Conservation (phyloP, 306 rosid genomes). For the Trifolium fragiferum region DNA sequence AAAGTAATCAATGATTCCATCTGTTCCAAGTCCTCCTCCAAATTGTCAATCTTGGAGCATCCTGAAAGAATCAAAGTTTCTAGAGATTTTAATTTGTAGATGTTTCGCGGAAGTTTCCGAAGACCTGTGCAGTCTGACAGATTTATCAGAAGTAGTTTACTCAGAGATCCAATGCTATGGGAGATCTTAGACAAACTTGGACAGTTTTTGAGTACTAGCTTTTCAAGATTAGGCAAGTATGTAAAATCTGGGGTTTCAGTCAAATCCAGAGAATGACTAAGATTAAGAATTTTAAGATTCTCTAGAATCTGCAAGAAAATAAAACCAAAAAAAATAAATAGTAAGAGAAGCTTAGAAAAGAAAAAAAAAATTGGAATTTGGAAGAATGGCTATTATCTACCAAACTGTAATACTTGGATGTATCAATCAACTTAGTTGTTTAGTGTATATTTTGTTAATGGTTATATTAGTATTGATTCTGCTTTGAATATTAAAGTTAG, state of each 20-base stretch:
- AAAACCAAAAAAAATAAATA: background rate
- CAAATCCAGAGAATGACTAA: background rate
- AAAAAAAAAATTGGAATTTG: no score
- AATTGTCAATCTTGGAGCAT: background rate
- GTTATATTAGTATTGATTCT: background rate
- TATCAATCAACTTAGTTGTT: background rate
- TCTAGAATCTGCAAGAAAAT: background rate
- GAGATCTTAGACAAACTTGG: background rate
- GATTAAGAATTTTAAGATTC: background rate
- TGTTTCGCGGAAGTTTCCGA: background rate
- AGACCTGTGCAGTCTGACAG: background rate
- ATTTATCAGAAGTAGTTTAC: no score
- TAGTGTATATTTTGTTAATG: background rate
- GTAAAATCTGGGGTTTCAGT: background rate
- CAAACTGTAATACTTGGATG: background rate
- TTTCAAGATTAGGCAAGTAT: background rate
- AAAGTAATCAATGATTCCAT: background rate
- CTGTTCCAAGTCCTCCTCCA: background rate
- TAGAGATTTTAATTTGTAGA: background rate
- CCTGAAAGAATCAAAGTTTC: background rate
- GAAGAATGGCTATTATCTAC: background rate
- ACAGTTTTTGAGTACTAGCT: background rate
- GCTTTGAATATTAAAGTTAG: background rate
- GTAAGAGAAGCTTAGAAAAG: background rate
- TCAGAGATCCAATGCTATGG: background rate